Percentiles rank a stretch among this genome's conserved stretches.
These are phyloP conservation scores for Aureobasidium vineae DNA, from an alignment of 2,329 filamentous ascomycete genomes.

Conservation along the genomic window DNA sequence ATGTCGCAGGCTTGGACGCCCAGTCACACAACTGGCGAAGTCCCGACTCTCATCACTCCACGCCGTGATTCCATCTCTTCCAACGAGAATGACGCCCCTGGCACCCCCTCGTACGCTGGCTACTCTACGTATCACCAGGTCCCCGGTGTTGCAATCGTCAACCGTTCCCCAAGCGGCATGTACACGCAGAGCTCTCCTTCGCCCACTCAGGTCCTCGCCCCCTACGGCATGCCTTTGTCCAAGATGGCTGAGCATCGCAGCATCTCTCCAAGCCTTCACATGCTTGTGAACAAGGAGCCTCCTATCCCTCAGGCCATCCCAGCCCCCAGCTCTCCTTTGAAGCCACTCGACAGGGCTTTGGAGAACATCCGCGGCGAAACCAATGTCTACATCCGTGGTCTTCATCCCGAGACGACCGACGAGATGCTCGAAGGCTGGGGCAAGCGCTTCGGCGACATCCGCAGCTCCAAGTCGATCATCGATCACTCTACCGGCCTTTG, in stretches of 20 bases:
- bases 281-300: constrained; percentile 65
- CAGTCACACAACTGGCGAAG: constrained; percentile 47
- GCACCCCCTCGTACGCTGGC: constrained; percentile 48
- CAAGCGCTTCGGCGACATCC: constrained; percentile 84
- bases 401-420: constrained; percentile 93
- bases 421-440: constrained; percentile 81
- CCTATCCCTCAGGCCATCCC: constrained; percentile 84
- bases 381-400: constrained; percentile 96
- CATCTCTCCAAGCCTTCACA: constrained; percentile 48
- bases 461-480: constrained; percentile 98
- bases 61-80: constrained; percentile 54
- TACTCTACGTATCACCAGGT: constrained; percentile 43
- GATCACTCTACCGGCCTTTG: constrained; percentile 89
- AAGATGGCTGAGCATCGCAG: constrained; percentile 42
- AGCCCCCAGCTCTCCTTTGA: constrained; percentile 79
- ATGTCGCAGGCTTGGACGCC: constrained; percentile 49
- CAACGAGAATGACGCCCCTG: constrained; percentile 53
- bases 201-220: constrained; percentile 48
- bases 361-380: constrained; percentile 94
- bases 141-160: constrained; percentile 47
- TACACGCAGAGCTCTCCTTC: constrained; percentile 53
- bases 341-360: constrained; percentile 89
- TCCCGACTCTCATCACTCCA: constrained; percentile 52
- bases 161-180: constrained; percentile 51
- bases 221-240: constrained; percentile 44